Evolutionary conservation across 352 stramenopile species (phyloP), one percentile per base, ranked within the genome.

Genomic region (Globisporangium ultimum): DNA sequence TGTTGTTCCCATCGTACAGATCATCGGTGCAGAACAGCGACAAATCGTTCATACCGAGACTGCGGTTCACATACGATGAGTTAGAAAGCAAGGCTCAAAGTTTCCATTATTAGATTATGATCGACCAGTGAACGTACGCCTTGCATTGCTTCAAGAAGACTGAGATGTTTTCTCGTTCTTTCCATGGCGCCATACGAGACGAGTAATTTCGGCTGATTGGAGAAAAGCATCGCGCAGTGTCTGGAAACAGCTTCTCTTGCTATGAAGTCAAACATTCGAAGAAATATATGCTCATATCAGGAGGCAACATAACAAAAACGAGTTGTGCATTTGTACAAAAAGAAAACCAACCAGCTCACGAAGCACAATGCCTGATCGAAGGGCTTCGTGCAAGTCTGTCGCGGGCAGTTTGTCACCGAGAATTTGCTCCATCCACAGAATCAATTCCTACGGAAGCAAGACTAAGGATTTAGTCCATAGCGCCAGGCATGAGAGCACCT

Each of bases 21-120:
- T 94, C 82, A 49, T 91, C 84, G 7, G 84, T 92, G 64, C 82
- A 91, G 53, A 94, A 92, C 15, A 94, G 59, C 21, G 83, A 92
- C 40, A 83, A 66, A 61, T 91, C 82, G 55, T 84, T 79, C 82
- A 94, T 94, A 17, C 84, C 82, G n/a, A 94, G 73, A 4, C 84
- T 91, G 46, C 7, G 28, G 28, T 36, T 36, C 28, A 5, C 28
- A 36, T 36, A 36, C 28, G 28, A 10, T 36, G 28, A 36, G 7
- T 36, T 1, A 40, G 2, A 20, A 61, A 7, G n/a, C 28, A 51
- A 17, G 5, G 15, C 3, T 28, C 24, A 5, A 28, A 5, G 5
- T 28, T 28, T 28, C 24, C 24, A 28, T 5, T 28, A 28, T 5
- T 2, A 5, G 5, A 28, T 28, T 28, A 28, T 28, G 24, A 28